These are phyloP conservation scores for Fusarium pseudograminearum DNA, from an alignment of 2,329 filamentous ascomycete genomes.

Conservation along the genomic window DNA sequence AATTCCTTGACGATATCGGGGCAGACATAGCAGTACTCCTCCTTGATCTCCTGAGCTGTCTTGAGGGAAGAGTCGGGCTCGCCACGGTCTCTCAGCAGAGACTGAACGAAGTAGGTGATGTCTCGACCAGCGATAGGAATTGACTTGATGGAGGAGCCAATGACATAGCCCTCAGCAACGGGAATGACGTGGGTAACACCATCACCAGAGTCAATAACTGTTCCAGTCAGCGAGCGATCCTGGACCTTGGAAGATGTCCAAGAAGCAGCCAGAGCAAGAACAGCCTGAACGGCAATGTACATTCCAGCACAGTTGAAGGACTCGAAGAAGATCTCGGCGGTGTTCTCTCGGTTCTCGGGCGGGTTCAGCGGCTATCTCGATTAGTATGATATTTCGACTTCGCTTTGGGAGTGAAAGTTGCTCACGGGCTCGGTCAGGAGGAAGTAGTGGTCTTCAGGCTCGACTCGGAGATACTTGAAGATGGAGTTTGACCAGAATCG, in stretches of 20 bases:
- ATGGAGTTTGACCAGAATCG: conserved; percentile 99
- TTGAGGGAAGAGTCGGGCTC: conserved; percentile 97
- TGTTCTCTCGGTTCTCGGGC: conserved; percentile 98
- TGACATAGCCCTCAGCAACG: conserved; percentile 98
- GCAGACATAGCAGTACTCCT: conserved; percentile 98
- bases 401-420: conserved; percentile 16
- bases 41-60: conserved; percentile 98
- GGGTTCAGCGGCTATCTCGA: conserved; percentile 85
- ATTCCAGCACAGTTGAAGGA: conserved; percentile 99
- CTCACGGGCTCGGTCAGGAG: conserved; percentile 94
- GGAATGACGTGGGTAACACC: conserved; percentile 99
- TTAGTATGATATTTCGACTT: conserved; percentile 27
- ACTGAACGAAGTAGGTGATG: conserved; percentile 99
- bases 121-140: conserved; percentile 98
- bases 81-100: conserved; percentile 91
- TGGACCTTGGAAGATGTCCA: conserved; percentile 99
- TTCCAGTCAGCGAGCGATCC: conserved; percentile 94
- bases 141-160: conserved; percentile 98
- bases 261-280: conserved; percentile 93
- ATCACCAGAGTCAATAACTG: conserved; percentile 98
- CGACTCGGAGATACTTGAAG: conserved; percentile 98
- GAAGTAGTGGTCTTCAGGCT: conserved; percentile 99
- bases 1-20: conserved; percentile 99
- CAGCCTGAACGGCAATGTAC: conserved; percentile 98
- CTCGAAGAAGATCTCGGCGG: conserved; percentile 99